Percentiles rank a stretch among this genome's conserved stretches.
These are phyloP conservation scores for Butyriboletus pseudospeciosus DNA, from an alignment of 1,284 basidiomycete genomes.

Conservation along the genomic window DNA sequence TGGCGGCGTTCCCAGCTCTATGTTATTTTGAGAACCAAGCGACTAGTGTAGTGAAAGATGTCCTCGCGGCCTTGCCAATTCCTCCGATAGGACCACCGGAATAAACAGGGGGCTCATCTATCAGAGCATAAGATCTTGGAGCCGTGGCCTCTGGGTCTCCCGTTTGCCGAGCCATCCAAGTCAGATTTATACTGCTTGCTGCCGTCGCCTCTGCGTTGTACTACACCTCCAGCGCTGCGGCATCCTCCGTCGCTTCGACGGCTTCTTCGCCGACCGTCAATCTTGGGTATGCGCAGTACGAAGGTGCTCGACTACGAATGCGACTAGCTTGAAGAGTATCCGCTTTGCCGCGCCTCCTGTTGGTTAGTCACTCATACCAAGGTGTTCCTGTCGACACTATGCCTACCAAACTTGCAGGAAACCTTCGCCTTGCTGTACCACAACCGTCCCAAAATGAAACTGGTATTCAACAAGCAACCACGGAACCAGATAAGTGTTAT, in stretches of 20 bases:
- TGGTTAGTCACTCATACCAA: neutral
- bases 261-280: neutral
- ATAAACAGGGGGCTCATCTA: too few relatives aligned
- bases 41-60: neutral
- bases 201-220: neutral
- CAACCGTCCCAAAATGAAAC: conserved; percentile 10
- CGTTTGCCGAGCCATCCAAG: neutral
- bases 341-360: conserved; percentile 15
- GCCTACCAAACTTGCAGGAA: conserved; percentile 7
- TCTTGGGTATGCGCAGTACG: neutral
- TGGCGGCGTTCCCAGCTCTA: neutral
- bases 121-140: neutral
- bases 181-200: neutral
- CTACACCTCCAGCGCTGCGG: neutral
- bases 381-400: neutral
- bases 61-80: neutral
- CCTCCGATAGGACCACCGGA: neutral
- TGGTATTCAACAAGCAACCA: neutral
- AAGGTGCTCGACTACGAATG: conserved; percentile 3
- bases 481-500: neutral
- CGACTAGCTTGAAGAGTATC: conserved; percentile 11
- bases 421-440: conserved; percentile 22
- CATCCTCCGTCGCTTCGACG: neutral
- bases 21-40: neutral
- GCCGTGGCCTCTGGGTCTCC: neutral